Evolutionary conservation across 805 yeast genomes (phyloP).

Genomic region (Candida namnaoensis): DNA sequence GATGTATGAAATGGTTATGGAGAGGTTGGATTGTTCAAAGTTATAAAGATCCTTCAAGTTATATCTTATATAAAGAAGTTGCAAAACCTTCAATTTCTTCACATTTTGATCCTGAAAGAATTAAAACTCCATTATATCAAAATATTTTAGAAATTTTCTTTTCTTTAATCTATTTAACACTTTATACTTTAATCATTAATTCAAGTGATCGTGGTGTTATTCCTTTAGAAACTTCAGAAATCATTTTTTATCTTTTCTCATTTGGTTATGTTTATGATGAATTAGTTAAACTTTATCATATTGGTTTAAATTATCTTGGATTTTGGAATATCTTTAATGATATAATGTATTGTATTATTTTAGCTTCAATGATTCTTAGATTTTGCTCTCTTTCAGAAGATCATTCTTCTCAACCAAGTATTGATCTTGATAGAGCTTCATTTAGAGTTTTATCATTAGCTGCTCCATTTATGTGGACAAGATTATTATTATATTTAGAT

Average conservation of each 20-base stretch:
- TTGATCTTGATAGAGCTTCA: conserved; percentile 43
- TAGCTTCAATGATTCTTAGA: conserved; percentile 47
- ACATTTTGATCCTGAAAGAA: conserved; percentile 77
- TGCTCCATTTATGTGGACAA: conserved; percentile 82
- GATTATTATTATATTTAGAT: conserved; percentile 69
- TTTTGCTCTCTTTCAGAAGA: conserved; percentile 23
- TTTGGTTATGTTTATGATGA: conserved; percentile 64
- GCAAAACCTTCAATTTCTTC: conserved; percentile 41
- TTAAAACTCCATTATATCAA: conserved; percentile 81
- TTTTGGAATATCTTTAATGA: conserved; percentile 80
- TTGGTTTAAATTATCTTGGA: conserved; percentile 63
- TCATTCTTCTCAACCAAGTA: conserved; percentile 16
- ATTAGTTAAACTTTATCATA: conserved; percentile 59
- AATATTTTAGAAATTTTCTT: conserved; percentile 62
- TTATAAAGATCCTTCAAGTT: conserved; percentile 58
- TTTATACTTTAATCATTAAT: conserved; percentile 61
- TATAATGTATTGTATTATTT: conserved; percentile 48
- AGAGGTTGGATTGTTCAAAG: conserved; percentile 87
- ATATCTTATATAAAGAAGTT: conserved; percentile 54
- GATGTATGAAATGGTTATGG: conserved; percentile 89
- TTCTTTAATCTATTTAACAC: conserved; percentile 49
- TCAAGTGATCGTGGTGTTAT: conserved; percentile 30
- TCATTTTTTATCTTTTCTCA: conserved; percentile 55
- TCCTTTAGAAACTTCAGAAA: conserved; percentile 39
- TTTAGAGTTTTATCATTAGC: conserved; percentile 69